These are phyloP conservation scores for Viridothelium virens DNA, from an alignment of 495 filamentous ascomycete genomes.

Conservation along the genomic window DNA sequence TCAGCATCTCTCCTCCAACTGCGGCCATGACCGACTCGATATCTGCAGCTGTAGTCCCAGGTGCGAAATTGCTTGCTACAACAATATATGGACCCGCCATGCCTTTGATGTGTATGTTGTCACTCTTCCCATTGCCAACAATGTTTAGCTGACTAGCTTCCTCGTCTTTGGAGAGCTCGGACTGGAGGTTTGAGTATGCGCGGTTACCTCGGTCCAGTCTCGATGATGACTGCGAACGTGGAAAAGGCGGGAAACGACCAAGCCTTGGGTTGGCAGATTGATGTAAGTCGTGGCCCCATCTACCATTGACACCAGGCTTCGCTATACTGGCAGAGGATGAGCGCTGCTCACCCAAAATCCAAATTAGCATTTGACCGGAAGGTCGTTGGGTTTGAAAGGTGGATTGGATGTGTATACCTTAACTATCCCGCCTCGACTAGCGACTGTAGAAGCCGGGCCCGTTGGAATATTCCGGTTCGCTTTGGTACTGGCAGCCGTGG, in stretches of 20 bases:
- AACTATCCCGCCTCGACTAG: slow-evolving; percentile 65
- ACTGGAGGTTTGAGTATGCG: slow-evolving; percentile 28
- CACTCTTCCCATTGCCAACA: slow-evolving; percentile 28
- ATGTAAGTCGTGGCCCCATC: slow-evolving; percentile 54
- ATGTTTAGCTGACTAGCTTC: slow-evolving; percentile 26
- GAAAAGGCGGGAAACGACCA: slow-evolving; percentile 14
- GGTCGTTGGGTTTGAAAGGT: slow-evolving; percentile 1
- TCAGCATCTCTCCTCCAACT: slow-evolving; percentile 59
- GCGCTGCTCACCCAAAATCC: slow-evolving; percentile 10
- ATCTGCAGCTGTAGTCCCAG: slow-evolving; percentile 87
- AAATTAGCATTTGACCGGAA: not conserved
- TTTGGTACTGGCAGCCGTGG: slow-evolving; percentile 15
- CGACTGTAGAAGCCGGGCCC: slow-evolving; percentile 50
- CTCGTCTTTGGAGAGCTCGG: slow-evolving; percentile 19
- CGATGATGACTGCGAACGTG: slow-evolving; percentile 26
- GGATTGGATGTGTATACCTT: slow-evolving; percentile 47
- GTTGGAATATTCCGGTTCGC: slow-evolving; percentile 38
- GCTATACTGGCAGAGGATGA: slow-evolving; percentile 40
- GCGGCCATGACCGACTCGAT: slow-evolving; percentile 80
- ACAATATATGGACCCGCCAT: slow-evolving; percentile 75
- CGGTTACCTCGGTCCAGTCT: slow-evolving; percentile 25
- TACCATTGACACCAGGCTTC: slow-evolving; percentile 42
- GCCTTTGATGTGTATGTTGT: slow-evolving; percentile 70
- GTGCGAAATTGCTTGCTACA: slow-evolving; percentile 80
- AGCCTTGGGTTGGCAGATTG: slow-evolving; percentile 30